These are phyloP conservation scores for Fusarium robinianum DNA, from an alignment of 2,329 filamentous ascomycete genomes.

Conservation along the genomic window DNA sequence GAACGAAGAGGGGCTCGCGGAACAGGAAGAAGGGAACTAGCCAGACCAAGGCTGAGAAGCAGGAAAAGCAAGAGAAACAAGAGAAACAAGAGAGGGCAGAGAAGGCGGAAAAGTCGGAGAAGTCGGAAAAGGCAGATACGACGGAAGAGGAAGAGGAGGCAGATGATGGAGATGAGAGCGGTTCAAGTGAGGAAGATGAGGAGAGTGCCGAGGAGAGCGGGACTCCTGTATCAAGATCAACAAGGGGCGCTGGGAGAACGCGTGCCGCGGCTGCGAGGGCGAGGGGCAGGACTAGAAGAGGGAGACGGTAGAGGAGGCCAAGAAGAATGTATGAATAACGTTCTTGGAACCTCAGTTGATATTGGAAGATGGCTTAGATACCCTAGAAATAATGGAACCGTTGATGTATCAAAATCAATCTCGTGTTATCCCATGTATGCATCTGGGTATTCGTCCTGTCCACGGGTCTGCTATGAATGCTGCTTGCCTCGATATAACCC, in stretches of 20 bases:
- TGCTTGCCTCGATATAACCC: too few relatives aligned
- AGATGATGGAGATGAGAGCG: constrained; percentile 44
- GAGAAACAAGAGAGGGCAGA: constrained; percentile 46
- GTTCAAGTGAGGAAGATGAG: constrained; percentile 41
- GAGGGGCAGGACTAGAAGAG: constrained; percentile 42
- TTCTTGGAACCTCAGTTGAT: not conserved
- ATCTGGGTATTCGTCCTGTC: not conserved
- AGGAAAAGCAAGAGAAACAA: constrained; percentile 29
- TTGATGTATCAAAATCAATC: not conserved
- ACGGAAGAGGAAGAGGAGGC: constrained; percentile 45
- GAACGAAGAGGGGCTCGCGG: constrained; percentile 49
- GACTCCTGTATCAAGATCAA: constrained; percentile 45
- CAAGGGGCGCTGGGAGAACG: constrained; percentile 43
- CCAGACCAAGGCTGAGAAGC: constrained; percentile 46
- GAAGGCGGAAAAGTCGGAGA: constrained; percentile 22
- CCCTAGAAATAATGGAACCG: not conserved
- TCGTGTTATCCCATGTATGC: not conserved
- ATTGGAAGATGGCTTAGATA: constrained; percentile 11
- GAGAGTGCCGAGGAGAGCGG: constrained; percentile 44
- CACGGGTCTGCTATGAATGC: too few relatives aligned
- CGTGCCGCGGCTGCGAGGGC: constrained; percentile 32
- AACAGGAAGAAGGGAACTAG: constrained; percentile 51
- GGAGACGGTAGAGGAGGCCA: constrained; percentile 32
- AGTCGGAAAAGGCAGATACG: constrained; percentile 36
- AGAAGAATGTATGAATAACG: not conserved